Evolutionary conservation across 1,139 yeast genomes (phyloP).

Genomic region (Martiniozyma asiatica): DNA sequence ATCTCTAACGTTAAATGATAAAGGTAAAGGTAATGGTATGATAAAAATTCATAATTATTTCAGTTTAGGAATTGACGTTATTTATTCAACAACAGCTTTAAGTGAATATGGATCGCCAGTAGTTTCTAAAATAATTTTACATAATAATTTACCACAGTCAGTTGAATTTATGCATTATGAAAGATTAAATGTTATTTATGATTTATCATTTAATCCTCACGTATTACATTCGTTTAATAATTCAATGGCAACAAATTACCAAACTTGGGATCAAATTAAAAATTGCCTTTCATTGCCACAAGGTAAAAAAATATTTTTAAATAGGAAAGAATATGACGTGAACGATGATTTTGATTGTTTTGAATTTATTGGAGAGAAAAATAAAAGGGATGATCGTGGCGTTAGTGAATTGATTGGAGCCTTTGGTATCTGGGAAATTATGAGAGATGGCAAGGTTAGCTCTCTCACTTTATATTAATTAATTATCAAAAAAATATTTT

Average conservation of each 20-base stretch:
- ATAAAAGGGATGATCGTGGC: no score
- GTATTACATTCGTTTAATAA: no score
- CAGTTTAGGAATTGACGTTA: conserved; percentile 39
- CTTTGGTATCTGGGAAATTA: no score
- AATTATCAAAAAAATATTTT: not conserved
- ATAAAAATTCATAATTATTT: conserved; percentile 44
- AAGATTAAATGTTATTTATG: conserved; percentile 10
- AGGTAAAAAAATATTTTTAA: no score
- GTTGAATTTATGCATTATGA: conserved; percentile 41
- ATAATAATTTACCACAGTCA: conserved; percentile 38
- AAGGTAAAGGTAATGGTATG: not conserved
- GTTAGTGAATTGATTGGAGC: no score
- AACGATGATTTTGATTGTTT: conserved; percentile 16
- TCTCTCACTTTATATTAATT: no score
- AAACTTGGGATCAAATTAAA: no score
- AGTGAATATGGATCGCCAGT: conserved; percentile 16
- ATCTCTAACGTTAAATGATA: no score
- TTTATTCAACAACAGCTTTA: conserved; percentile 30
- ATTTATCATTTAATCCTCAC: no score
- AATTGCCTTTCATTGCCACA: no score
- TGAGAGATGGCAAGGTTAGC: no score
- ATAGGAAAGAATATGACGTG: conserved; percentile 39
- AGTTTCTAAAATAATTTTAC: conserved; percentile 34
- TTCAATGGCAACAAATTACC: no score
- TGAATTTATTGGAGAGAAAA: conserved; percentile 14